Conservation (phyloP, 805 yeast species). For the Starmerella bacillaris region DNA sequence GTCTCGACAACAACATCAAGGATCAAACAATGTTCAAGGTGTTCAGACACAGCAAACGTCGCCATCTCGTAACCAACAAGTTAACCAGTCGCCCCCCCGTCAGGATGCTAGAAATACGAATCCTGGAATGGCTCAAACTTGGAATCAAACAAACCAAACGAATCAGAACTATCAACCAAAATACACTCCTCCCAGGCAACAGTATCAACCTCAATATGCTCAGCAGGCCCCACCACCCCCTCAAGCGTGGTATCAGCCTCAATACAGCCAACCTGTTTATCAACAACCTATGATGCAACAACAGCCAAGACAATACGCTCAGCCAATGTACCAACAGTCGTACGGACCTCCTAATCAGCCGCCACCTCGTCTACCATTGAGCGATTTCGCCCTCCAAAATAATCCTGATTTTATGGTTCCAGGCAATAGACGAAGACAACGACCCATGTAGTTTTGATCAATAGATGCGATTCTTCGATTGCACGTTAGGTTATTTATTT, state of each 20-base stretch:
- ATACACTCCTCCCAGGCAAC: not conserved
- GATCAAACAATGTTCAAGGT: too few relatives aligned
- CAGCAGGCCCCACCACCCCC: not conserved
- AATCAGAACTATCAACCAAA: slow-evolving; percentile 2
- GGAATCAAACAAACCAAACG: not conserved
- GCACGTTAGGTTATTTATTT: too few relatives aligned
- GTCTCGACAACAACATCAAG: too few relatives aligned
- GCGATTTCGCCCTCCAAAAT: slow-evolving; percentile 14
- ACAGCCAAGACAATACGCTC: not conserved
- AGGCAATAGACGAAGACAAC: slow-evolving; percentile 4
- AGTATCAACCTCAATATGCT: not conserved
- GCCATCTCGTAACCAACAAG: too few relatives aligned
- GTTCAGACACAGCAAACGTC: too few relatives aligned
- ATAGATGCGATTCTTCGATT: too few relatives aligned
- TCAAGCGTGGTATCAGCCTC: not conserved
- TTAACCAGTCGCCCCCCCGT: too few relatives aligned
- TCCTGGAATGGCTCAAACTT: not conserved
- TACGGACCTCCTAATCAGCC: not conserved
- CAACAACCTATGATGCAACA: not conserved
- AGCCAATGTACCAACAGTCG: not conserved
- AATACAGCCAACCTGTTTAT: not conserved
- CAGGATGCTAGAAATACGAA: too few relatives aligned
- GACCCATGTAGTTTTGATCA: not conserved
- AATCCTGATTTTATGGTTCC: slow-evolving; percentile 17
- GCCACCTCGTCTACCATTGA: not conserved